A percentile compares a stretch with the other conserved stretches of the same genome.
These are phyloP conservation scores for Clarkia xantiana DNA, from an alignment of 345 rosid genomes.

Conservation along the genomic window DNA sequence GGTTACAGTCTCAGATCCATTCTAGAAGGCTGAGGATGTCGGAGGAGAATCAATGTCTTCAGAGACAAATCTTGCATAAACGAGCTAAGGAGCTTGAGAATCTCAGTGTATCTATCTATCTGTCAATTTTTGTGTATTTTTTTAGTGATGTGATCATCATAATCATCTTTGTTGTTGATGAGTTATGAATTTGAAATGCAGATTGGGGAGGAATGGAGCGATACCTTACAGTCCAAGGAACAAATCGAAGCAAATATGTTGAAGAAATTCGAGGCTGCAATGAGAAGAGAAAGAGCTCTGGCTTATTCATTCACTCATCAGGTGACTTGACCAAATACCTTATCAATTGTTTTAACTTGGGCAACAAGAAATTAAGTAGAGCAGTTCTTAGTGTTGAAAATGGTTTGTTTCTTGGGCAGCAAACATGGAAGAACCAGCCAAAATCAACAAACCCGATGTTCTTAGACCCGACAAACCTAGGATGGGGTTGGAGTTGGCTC, in stretches of 20 bases:
- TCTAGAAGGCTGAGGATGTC: slow-evolving; percentile 66
- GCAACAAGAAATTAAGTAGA: no score
- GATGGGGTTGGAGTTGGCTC: slow-evolving; percentile 99
- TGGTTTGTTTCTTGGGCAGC: slow-evolving; percentile 22
- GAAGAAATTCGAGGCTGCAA: slow-evolving; percentile 75
- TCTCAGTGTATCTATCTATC: slow-evolving; percentile 28
- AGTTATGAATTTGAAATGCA: slow-evolving; percentile 14
- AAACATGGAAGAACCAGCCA: slow-evolving; percentile 71
- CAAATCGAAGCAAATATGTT: slow-evolving; percentile 71
- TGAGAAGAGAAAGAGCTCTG: slow-evolving; percentile 87
- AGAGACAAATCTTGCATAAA: slow-evolving; percentile 74
- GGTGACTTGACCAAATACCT: slow-evolving; percentile 22
- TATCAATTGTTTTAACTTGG: no score
- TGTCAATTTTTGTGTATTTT: not conserved
- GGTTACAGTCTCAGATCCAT: slow-evolving; percentile 76
- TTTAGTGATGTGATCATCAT: not conserved
- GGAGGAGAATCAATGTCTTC: slow-evolving; percentile 90
- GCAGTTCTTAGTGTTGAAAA: no score
- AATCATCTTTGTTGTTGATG: slow-evolving; percentile 3
- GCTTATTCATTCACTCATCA: slow-evolving; percentile 90
- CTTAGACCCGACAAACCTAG: slow-evolving; percentile 70
- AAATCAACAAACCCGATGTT: slow-evolving; percentile 49
- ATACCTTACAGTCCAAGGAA: slow-evolving; percentile 80
- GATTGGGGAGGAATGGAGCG: slow-evolving; percentile 93
- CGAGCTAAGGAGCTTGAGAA: slow-evolving; percentile 77